phyloP scores from a whole-genome alignment of 257 asterid genomes.

The Jaltomata sinuosa region DNA sequence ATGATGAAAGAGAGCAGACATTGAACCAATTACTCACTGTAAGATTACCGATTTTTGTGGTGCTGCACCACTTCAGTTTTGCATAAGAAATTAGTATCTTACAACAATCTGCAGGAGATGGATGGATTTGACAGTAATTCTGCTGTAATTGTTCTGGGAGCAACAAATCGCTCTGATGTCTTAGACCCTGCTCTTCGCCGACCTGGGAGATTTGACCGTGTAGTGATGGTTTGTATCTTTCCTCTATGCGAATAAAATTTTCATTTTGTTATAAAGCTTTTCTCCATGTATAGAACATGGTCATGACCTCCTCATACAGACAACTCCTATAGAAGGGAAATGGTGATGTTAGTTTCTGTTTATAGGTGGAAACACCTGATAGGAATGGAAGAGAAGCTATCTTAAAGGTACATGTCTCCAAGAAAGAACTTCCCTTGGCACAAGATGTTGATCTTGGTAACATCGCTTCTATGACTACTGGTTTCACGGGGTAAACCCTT shows the following conservation, averaged over 20 bases:
- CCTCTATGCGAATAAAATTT: neutral
- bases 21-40: constrained; percentile 96
- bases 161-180: constrained; percentile 96
- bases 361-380: constrained; percentile 97
- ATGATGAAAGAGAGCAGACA: constrained; percentile 98
- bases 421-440: constrained; percentile 90
- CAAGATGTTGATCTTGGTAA: constrained; percentile 68
- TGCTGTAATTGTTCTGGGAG: constrained; percentile 98
- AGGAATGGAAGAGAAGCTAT: constrained; percentile 94
- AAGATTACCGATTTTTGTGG: constrained; percentile 16
- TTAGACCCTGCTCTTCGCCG: constrained; percentile 98
- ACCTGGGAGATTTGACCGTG: constrained; percentile 99
- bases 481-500: constrained; percentile 85
- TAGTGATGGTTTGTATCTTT: constrained; percentile 56
- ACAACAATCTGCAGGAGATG: constrained; percentile 72
- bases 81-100: neutral
- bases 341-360: neutral
- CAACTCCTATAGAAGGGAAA: neutral
- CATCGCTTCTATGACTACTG: constrained; percentile 95
- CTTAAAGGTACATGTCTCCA: constrained; percentile 77
- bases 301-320: neutral
- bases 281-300: neutral
- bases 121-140: constrained; percentile 99
- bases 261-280: neutral
- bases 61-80: neutral